These are phyloP conservation scores for Syzygium oleosum DNA, from an alignment of 345 rosid species.

Conservation along the genomic window DNA sequence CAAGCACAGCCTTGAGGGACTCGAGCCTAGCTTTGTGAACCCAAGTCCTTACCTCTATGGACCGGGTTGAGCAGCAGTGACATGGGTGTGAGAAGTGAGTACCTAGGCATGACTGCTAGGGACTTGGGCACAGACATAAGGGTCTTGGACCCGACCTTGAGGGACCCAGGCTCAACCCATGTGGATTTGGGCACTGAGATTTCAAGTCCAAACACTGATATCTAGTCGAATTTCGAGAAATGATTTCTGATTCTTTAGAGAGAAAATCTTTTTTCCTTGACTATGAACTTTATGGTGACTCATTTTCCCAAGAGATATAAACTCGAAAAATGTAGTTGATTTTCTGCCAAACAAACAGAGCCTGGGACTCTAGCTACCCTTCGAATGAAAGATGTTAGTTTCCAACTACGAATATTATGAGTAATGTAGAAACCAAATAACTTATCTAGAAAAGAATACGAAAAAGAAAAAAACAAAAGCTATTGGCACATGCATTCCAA, in stretches of 20 bases:
- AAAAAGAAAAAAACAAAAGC: not conserved
- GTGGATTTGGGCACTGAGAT: not conserved
- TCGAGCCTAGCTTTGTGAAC: not conserved
- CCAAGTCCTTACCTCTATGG: not conserved
- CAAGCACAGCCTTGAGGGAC: accelerated
- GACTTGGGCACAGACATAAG: not conserved
- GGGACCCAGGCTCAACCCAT: not conserved
- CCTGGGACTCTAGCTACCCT: not conserved
- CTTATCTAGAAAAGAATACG: not conserved
- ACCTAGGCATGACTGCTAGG: not conserved
- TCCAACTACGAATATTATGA: not conserved
- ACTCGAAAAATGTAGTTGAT: not conserved
- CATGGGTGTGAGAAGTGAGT: not conserved
- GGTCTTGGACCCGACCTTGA: not conserved
- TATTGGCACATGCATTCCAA: not conserved
- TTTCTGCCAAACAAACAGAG: not conserved
- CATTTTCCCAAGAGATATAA: not conserved
- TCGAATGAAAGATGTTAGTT: not conserved
- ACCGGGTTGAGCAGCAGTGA: not conserved
- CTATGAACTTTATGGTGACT: not conserved
- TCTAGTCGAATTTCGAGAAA: not conserved
- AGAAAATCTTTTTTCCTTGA: not conserved
- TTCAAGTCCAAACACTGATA: not conserved
- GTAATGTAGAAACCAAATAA: not conserved
- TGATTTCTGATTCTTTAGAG: not conserved